Percentiles rank a stretch among this genome's conserved stretches.
phyloP scores from a whole-genome alignment of 1,139 yeast species.

The Saccharomyces pastorianus region DNA sequence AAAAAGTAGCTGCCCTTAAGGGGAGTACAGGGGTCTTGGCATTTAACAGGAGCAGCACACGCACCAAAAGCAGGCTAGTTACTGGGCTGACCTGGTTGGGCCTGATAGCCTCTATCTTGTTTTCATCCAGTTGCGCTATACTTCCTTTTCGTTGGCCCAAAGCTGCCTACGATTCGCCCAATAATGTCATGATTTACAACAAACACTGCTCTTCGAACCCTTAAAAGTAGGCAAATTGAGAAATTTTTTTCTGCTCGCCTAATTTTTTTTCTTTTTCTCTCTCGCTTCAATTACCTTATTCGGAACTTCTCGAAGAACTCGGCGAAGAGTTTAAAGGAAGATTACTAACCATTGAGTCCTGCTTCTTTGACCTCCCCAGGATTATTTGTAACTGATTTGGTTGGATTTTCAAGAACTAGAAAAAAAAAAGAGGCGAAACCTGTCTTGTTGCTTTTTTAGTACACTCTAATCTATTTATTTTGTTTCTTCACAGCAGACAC shows the following conservation, averaged over 20 bases:
- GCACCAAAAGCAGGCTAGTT: background rate
- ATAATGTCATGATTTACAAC: background rate
- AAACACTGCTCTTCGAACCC: background rate
- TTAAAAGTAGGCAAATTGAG: background rate
- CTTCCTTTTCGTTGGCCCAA: background rate
- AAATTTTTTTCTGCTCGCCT: background rate
- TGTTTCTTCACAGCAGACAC: background rate
- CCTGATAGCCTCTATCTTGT: background rate
- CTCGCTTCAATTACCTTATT: background rate
- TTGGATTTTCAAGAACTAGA: background rate
- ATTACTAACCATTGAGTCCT: background rate
- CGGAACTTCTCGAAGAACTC: conserved; percentile 1
- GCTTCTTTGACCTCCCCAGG: background rate
- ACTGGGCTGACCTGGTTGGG: background rate
- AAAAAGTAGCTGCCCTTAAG: background rate
- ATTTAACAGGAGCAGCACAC: background rate
- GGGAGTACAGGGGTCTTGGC: background rate
- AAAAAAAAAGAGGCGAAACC: background rate
- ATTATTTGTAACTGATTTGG: background rate
- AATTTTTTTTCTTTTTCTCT: background rate
- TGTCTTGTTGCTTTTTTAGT: background rate
- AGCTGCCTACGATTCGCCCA: background rate
- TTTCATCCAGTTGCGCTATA: background rate
- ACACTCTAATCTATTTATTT: background rate
- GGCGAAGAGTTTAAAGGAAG: background rate